Base-by-base conservation (phyloP, 176 grass and related monocot species). In the Phyllostachys edulis region DNA sequence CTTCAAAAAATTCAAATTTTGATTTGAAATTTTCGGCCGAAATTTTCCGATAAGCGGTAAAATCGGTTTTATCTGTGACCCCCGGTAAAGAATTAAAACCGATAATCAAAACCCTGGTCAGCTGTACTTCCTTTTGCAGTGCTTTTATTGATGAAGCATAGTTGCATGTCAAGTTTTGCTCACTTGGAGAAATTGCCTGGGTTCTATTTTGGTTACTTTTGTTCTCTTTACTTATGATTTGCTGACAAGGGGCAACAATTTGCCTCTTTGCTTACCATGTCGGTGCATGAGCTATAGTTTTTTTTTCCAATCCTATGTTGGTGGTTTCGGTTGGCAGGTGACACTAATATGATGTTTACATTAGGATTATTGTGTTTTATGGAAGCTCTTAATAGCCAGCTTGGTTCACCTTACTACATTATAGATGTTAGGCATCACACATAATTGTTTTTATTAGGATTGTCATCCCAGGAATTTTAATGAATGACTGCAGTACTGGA, bases 111-210 rank as follows among this genome's bases (percentile, higher is more conserved):
- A 34, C 32, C 32, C 32, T 34, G 32, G 10, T 55, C 67, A 38
- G 5, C 7, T 9, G 29, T 68, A 21, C 6, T 41, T 68, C 16
- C 56, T 62, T 27, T 62, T 69, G 38, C 23, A 20, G 51, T 34
- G 11, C 24, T 59, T 10, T 78, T 85, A 41, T 47, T 68, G 12
- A 85, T 34, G 36, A 6, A 47, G 36, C 5, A 4, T 64, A 40
- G 61, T 67, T 75, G 44, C 40, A 42, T 46, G 45, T 42, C 32
- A 76, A 55, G 14, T 84, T 84, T 84, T 20, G 37, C 37, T 77
- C 61, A 1, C 5, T 62, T 27, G 23, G 23, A 76, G 15, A 76
- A 67, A 9, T 67, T 18, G 45, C 29, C 4, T 41, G n/a, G 4
- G 42, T 83, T 2, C 69, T 83, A 73, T 5, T 62, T 64, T 60